Conservation (phyloP, 2,329 filamentous ascomycete genomes). For the Botrytis fragariae region DNA sequence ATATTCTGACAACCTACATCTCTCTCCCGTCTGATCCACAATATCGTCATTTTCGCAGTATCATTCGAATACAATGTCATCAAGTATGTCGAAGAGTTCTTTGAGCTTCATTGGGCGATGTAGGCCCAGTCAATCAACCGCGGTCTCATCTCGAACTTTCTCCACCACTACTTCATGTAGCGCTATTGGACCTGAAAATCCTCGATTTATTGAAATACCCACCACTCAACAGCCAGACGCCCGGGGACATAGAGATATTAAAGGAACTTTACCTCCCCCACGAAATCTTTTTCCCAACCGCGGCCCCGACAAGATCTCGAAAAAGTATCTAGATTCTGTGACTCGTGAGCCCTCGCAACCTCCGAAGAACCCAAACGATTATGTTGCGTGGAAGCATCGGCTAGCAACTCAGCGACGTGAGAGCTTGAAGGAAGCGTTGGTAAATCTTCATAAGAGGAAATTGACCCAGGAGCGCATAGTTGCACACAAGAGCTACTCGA, state of each 20-base stretch:
- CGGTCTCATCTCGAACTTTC: constrained; percentile 43
- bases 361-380: constrained; percentile 32
- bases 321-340: constrained; percentile 58
- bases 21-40: neutral
- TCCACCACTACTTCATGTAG: constrained; percentile 44
- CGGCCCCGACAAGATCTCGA: constrained; percentile 58
- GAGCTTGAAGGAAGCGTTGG: constrained; percentile 70
- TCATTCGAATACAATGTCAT: constrained; percentile 31
- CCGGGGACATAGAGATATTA: constrained; percentile 49
- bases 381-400: constrained; percentile 61
- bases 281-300: constrained; percentile 69
- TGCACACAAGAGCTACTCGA: constrained; percentile 45
- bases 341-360: constrained; percentile 51
- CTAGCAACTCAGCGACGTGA: constrained; percentile 70
- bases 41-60: neutral
- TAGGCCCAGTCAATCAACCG: constrained; percentile 27
- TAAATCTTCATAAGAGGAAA: constrained; percentile 67
- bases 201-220: constrained; percentile 81
- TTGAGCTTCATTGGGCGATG: constrained; percentile 37
- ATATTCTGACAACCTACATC: neutral
- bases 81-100: constrained; percentile 32
- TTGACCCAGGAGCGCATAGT: constrained; percentile 41
- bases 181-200: constrained; percentile 76
- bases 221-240: constrained; percentile 61
- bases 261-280: constrained; percentile 80